Evolutionary conservation across 2,329 filamentous ascomycete genomes (phyloP), one percentile per base, ranked within the genome.

Genomic region (Colletotrichum destructivum): DNA sequence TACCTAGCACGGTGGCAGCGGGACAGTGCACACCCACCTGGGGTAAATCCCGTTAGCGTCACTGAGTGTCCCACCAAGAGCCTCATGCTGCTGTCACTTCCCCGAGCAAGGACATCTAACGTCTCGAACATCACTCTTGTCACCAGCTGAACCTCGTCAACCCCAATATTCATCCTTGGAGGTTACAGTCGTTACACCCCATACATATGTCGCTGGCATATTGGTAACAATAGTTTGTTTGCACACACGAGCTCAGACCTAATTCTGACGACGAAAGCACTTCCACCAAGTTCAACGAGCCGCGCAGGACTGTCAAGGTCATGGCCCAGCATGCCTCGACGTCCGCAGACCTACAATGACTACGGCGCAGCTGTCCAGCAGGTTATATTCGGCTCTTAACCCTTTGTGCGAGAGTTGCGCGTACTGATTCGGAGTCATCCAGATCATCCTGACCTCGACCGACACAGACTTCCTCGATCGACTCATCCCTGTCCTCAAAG

Each of bases 391-490:
- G 13, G 38, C 75, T 71, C 76, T 73, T 42, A 11, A 57, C 7
- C 66, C 42, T 47, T n/a, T 26, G 11, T 18, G 31, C 16, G 47
- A 18, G 4, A 42, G 2, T 35, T 23, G 4, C 9, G 21, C 16
- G 31, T 40, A 55, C 59, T 64, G 21, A 56, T 31, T 21, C 38
- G 31, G 26, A 44, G 12, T 18, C 31, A 55, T 38, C 54, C 79
- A 99, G 94, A 97, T 98, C 76, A 95, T 98, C 73, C 90, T 97
- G 76, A 95, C 96, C 2, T 93, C 95, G 15, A 95, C 95, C 26
- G 96, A 98, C 78, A 89, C 92, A 61, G 96, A 99, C 78, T 98
- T 98, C 79, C 91, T 99, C 74, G 96, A 98, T 80, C 96, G 98
- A 79, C 86, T 99, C 62, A 98, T 98, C 59, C 96, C 95, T 12